Evolutionary conservation across 1,284 basidiomycete genomes (phyloP).

Genomic region (Moesziomyces globuligerus): DNA sequence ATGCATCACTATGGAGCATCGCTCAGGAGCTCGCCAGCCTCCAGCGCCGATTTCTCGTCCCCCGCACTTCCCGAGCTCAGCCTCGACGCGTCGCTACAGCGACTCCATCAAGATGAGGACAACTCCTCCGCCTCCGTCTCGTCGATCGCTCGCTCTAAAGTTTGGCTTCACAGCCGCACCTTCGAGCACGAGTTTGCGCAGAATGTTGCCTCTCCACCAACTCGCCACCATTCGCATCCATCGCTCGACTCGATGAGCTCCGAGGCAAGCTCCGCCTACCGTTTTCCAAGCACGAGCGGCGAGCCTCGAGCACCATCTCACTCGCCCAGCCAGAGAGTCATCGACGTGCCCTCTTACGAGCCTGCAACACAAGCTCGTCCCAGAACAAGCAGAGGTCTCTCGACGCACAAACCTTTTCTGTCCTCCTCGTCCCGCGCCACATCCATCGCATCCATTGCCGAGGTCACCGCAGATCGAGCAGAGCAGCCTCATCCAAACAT

Average conservation of each 20-base stretch:
- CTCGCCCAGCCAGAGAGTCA: too few species aligned
- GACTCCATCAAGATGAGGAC: constrained; percentile 23
- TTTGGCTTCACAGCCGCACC: constrained; percentile 6
- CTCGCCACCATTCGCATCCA: neutral
- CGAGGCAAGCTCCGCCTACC: constrained; percentile 1
- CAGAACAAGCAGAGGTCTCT: constrained; percentile 25
- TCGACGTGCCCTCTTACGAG: neutral
- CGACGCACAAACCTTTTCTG: constrained; percentile 16
- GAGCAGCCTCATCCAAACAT: neutral
- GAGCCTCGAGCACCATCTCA: neutral
- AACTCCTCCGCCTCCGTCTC: constrained; percentile 10
- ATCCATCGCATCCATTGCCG: constrained; percentile 16
- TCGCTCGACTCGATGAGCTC: neutral
- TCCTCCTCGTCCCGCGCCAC: constrained; percentile 21
- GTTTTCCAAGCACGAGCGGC: constrained; percentile 6
- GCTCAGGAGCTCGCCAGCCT: constrained; percentile 1
- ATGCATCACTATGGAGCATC: constrained; percentile 8
- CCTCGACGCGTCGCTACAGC: constrained; percentile 29
- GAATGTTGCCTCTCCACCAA: neutral
- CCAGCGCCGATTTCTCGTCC: constrained; percentile 21
- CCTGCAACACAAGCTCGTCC: constrained; percentile 7
- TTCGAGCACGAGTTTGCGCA: neutral
- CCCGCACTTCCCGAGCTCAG: constrained; percentile 34
- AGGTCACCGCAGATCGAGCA: neutral
- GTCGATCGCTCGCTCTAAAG: constrained; percentile 3